These are phyloP conservation scores for Paramecium primaurelia DNA, from an alignment of 73 alveolate genomes.

Conservation along the genomic window DNA sequence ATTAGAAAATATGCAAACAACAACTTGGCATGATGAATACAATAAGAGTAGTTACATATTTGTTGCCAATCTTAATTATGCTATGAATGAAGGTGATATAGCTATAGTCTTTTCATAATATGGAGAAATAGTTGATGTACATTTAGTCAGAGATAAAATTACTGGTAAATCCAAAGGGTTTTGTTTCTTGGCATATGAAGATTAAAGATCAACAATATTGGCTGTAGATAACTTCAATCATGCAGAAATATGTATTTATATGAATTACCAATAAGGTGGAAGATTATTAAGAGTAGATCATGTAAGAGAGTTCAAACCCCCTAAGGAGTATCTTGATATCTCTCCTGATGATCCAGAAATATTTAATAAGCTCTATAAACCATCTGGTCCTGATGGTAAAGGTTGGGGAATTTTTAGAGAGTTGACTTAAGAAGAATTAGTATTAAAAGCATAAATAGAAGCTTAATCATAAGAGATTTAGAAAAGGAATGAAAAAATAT, in stretches of 20 bases:
- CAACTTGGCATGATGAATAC: conserved; percentile 2
- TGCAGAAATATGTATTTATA: conserved; percentile 71
- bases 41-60: background rate
- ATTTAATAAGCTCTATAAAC: conserved; percentile 80
- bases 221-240: conserved; percentile 98
- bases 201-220: conserved; percentile 89
- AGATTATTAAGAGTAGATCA: conserved; percentile 91
- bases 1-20: background rate
- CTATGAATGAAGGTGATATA: conserved; percentile 97
- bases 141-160: conserved; percentile 87
- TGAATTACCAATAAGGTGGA: conserved; percentile 56
- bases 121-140: conserved; percentile 95
- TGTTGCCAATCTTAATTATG: conserved; percentile 70
- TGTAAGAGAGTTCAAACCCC: conserved; percentile 85
- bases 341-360: conserved; percentile 69
- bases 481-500: conserved; percentile 59
- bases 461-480: background rate
- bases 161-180: conserved; percentile 96
- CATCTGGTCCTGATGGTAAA: conserved; percentile 98
- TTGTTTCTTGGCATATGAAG: conserved; percentile 95
- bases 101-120: conserved; percentile 91
- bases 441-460: conserved; percentile 70
- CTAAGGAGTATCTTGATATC: conserved; percentile 84
- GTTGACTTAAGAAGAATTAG: conserved; percentile 78
- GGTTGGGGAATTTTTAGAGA: conserved; percentile 98